These are phyloP conservation scores for Clitocybe nebularis DNA, from an alignment of 1,284 basidiomycete species.

Conservation along the genomic window DNA sequence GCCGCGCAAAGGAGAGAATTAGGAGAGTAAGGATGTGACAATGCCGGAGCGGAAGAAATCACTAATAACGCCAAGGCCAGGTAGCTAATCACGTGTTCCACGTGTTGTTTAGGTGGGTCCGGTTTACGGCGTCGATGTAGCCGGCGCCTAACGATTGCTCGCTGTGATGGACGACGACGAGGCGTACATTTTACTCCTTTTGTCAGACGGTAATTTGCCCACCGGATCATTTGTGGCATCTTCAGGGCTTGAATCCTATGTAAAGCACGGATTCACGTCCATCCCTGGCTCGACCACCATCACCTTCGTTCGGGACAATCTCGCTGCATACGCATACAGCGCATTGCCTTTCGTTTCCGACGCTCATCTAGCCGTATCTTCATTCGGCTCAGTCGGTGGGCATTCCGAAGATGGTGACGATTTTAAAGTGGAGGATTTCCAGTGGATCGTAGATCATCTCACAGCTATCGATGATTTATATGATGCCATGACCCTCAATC, in stretches of 20 bases:
- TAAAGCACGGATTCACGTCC: slow-evolving; percentile 78
- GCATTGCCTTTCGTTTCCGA: slow-evolving; percentile 77
- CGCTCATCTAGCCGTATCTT: slow-evolving; percentile 48
- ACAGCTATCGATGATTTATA: slow-evolving; percentile 70
- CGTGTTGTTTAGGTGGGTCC: neutral
- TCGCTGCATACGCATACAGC: slow-evolving; percentile 71
- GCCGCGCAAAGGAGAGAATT: neutral
- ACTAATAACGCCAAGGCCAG: neutral
- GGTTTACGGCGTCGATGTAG: neutral
- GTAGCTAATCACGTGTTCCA: neutral
- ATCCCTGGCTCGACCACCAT: slow-evolving; percentile 37
- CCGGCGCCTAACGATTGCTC: slow-evolving; percentile 5
- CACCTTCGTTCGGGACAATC: slow-evolving; percentile 66
- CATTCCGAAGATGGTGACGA: slow-evolving; percentile 5
- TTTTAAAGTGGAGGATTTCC: slow-evolving; percentile 15
- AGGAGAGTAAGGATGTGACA: neutral
- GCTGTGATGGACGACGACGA: slow-evolving; percentile 36
- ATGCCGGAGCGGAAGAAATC: neutral
- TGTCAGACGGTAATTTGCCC: slow-evolving; percentile 81
- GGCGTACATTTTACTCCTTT: slow-evolving; percentile 65
- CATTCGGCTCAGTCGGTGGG: slow-evolving; percentile 9
- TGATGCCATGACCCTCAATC: slow-evolving; percentile 85
- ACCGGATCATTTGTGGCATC: slow-evolving; percentile 92
- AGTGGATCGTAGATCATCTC: slow-evolving; percentile 38
- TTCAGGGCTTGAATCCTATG: slow-evolving; percentile 87